phyloP scores from a whole-genome alignment of 1,284 basidiomycete genomes.

The Cryptococcus sp. region DNA sequence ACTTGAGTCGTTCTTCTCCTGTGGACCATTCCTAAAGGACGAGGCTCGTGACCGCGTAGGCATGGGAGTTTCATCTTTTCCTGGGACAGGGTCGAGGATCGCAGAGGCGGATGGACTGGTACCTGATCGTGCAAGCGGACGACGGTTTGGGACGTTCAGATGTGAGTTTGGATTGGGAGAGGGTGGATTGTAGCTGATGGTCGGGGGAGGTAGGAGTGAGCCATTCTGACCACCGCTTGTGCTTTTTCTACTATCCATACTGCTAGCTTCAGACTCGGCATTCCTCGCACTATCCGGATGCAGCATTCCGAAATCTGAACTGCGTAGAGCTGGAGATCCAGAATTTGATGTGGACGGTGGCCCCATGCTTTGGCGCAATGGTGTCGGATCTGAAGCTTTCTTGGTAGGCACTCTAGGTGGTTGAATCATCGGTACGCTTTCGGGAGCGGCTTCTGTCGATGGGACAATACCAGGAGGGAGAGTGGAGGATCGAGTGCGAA shows the following conservation, averaged over 20 bases:
- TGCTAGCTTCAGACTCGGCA: neutral
- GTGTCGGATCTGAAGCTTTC: conserved; percentile 25
- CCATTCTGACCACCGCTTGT: neutral
- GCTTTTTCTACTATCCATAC: neutral
- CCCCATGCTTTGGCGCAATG: conserved; percentile 12
- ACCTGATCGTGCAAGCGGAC: conserved; percentile 7
- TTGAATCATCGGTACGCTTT: too few species aligned
- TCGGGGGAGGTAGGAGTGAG: neutral
- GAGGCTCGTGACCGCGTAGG: neutral
- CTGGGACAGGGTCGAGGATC: conserved; percentile 9
- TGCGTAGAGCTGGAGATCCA: neutral
- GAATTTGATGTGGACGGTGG: neutral
- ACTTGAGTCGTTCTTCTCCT: neutral
- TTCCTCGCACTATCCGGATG: neutral
- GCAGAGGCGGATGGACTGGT: conserved; percentile 12
- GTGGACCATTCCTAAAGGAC: neutral
- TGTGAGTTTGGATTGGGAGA: conserved; percentile 4
- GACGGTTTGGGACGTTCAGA: conserved; percentile 2
- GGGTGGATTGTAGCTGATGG: neutral
- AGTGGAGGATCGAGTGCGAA: too few species aligned
- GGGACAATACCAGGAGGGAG: too few species aligned
- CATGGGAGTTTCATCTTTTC: neutral
- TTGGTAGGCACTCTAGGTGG: conserved; percentile 4
- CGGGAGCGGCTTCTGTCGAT: too few species aligned
- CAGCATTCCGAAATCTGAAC: too few species aligned